phyloP scores from a whole-genome alignment of 129 eudicot genomes.

The Flaveria ramosissima region DNA sequence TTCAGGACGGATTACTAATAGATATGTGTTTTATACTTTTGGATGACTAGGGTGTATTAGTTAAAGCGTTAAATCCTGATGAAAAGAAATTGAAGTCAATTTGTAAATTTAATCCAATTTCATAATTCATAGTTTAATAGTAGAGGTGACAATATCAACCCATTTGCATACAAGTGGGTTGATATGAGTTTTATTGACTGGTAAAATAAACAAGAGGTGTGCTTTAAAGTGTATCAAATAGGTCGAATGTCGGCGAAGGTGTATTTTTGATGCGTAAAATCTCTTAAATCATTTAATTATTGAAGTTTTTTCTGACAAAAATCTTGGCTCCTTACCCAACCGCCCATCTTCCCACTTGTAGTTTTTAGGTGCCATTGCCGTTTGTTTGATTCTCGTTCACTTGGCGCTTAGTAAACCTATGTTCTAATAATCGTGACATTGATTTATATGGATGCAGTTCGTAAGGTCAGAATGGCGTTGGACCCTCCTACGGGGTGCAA shows the following conservation, averaged over 20 bases:
- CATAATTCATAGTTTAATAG: not conserved
- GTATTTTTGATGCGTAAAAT: not conserved
- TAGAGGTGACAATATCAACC: not conserved
- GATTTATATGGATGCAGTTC: conserved; percentile 54
- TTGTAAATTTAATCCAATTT: not conserved
- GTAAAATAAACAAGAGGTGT: not conserved
- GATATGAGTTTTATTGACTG: not conserved
- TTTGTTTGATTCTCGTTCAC: not conserved
- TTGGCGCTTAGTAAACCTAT: not conserved
- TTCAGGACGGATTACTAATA: not conserved
- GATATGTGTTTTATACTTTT: not conserved
- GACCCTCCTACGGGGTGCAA: conserved; percentile 86
- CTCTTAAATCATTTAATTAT: not conserved
- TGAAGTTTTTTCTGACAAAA: not conserved
- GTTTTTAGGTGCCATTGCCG: not conserved
- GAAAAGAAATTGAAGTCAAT: not conserved
- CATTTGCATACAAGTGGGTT: not conserved
- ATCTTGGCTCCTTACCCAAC: not conserved
- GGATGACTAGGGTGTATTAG: not conserved
- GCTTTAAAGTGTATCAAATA: not conserved
- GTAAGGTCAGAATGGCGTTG: conserved; percentile 72
- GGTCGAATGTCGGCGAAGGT: not conserved
- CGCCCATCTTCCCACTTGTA: not conserved
- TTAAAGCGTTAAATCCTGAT: not conserved
- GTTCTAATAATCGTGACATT: not conserved